Evolutionary conservation across 2,329 filamentous ascomycete genomes (phyloP).

Genomic region (Aspergillus puulaauensis): DNA sequence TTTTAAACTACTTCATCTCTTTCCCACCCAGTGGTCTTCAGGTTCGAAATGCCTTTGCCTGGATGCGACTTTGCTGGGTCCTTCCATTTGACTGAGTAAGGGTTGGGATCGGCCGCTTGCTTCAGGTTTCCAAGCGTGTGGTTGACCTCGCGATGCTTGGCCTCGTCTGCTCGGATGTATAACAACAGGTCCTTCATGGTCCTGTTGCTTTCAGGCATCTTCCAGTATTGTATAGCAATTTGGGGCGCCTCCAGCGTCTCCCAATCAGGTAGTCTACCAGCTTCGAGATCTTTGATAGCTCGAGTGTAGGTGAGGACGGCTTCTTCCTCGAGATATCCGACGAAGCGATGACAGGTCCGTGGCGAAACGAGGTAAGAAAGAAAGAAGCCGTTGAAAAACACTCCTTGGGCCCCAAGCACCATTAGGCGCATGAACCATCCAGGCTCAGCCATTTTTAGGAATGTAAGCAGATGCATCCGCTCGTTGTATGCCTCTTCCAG

Average conservation of each 20-base stretch:
- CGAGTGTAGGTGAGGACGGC: constrained; percentile 94
- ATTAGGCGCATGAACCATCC: constrained; percentile 88
- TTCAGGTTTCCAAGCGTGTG: constrained; percentile 89
- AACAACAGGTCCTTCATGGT: constrained; percentile 84
- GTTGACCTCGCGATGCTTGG: constrained; percentile 90
- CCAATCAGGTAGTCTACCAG: constrained; percentile 82
- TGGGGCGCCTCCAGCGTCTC: constrained; percentile 75
- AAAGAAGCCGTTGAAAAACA: constrained; percentile 96
- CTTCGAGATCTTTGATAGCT: constrained; percentile 81
- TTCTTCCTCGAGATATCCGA: constrained; percentile 96
- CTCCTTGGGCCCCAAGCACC: constrained; percentile 88
- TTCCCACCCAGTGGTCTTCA: constrained; percentile 75
- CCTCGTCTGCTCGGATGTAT: constrained; percentile 88
- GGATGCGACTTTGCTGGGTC: constrained; percentile 66
- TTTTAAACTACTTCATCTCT: constrained; percentile 70
- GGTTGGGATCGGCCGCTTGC: constrained; percentile 84
- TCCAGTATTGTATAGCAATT: constrained; percentile 89
- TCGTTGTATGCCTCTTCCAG: constrained; percentile 91
- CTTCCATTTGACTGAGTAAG: constrained; percentile 82
- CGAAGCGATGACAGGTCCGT: constrained; percentile 87
- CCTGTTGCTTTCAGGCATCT: constrained; percentile 79
- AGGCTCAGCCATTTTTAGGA: constrained; percentile 86
- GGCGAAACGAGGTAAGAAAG: constrained; percentile 83
- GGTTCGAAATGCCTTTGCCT: constrained; percentile 64
- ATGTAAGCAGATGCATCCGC: constrained; percentile 88